These are phyloP conservation scores for Arabidopsis lyrata DNA, from an alignment of 441 rosid species.

Conservation along the genomic window DNA sequence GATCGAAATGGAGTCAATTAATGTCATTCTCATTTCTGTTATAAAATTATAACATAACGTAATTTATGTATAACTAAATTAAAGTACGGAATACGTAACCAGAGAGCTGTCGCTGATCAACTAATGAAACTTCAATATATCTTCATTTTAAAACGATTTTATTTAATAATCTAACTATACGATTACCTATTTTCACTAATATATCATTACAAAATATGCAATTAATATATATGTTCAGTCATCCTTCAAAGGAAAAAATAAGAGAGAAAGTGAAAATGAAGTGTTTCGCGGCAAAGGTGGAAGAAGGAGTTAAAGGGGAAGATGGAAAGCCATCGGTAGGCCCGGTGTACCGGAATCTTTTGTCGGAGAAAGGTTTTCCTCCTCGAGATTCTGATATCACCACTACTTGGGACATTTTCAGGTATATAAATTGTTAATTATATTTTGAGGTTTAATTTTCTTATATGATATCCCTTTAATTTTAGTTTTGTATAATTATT, in stretches of 20 bases:
- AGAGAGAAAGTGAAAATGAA: slow-evolving; percentile 51
- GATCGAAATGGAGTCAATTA: background rate
- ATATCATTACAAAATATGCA: too few relatives aligned
- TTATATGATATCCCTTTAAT: background rate
- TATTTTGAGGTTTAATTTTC: too few relatives aligned
- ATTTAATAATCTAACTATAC: background rate
- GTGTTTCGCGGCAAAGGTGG: slow-evolving; percentile 71
- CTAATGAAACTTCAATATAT: background rate
- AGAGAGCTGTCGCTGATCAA: slow-evolving; percentile 1
- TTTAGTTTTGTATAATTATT: background rate
- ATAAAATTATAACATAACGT: background rate
- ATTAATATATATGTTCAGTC: background rate
- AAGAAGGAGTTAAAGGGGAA: slow-evolving; percentile 73
- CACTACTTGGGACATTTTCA: slow-evolving; percentile 88
- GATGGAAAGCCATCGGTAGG: slow-evolving; percentile 84
- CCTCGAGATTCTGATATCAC: slow-evolving; percentile 52
- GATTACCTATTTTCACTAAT: background rate
- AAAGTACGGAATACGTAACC: slow-evolving; percentile 13
- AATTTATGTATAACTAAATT: background rate
- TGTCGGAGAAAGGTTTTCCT: slow-evolving; percentile 71
- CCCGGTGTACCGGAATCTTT: slow-evolving; percentile 78
- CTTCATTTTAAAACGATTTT: background rate
- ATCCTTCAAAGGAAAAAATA: background rate
- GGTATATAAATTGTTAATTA: slow-evolving; percentile 37
- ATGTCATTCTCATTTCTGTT: background rate